These are phyloP conservation scores for Solanum hybrid DNA, from an alignment of 305 asterid species.

Conservation along the genomic window DNA sequence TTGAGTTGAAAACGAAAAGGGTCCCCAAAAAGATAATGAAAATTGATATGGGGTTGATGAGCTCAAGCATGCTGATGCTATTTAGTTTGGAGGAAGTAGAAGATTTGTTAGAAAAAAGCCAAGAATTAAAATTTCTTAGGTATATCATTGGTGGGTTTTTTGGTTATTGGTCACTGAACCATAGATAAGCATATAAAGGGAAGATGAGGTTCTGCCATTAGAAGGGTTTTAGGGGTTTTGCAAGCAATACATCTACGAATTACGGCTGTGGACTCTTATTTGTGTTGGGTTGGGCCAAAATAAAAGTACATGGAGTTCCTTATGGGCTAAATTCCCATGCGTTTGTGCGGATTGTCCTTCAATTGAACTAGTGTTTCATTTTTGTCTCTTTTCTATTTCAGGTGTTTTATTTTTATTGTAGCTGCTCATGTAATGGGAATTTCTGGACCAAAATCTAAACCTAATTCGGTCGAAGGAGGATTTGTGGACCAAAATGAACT, in stretches of 20 bases:
- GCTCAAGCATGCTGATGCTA: too few relatives aligned
- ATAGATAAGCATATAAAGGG: not conserved
- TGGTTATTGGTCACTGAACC: not conserved
- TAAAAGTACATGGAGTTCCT: not conserved
- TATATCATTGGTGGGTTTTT: slow-evolving; percentile 11
- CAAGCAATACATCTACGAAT: not conserved
- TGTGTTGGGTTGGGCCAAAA: not conserved
- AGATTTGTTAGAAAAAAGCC: too few relatives aligned
- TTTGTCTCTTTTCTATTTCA: not conserved
- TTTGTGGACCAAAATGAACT: not conserved
- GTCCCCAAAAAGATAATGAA: too few relatives aligned
- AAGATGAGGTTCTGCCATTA: not conserved
- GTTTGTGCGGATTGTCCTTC: not conserved
- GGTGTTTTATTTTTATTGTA: not conserved
- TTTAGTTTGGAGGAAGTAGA: too few relatives aligned
- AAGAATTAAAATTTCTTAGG: slow-evolving; percentile 4
- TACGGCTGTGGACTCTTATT: not conserved
- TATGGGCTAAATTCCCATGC: not conserved
- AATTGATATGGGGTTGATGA: too few relatives aligned
- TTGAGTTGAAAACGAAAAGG: slow-evolving; percentile 18
- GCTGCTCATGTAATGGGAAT: not conserved
- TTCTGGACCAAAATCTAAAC: not conserved
- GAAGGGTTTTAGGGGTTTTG: not conserved
- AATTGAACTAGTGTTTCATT: not conserved
- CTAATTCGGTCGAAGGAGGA: not conserved